phyloP scores from a whole-genome alignment of 805 yeast genomes.

The Ogataea parapolymorpha region DNA sequence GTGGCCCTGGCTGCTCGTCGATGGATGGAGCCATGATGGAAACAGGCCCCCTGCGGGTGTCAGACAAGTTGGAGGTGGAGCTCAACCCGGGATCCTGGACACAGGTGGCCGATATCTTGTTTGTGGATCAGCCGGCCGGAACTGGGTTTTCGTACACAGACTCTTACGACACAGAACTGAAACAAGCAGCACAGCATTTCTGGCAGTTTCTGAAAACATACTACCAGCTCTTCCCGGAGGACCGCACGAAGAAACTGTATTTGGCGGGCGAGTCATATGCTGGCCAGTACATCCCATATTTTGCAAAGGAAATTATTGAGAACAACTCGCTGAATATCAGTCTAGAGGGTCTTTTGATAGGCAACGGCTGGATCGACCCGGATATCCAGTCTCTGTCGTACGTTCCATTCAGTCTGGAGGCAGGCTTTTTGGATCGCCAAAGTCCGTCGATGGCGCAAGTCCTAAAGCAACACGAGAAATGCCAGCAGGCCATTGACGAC shows the following conservation, averaged over 20 bases:
- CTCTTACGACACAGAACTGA: slow-evolving; percentile 51
- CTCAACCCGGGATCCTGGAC: slow-evolving; percentile 82
- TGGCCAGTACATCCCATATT: slow-evolving; percentile 92
- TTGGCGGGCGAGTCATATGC: slow-evolving; percentile 96
- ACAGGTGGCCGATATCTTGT: slow-evolving; percentile 70
- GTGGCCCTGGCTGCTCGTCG: slow-evolving; percentile 98
- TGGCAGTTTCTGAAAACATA: slow-evolving; percentile 62
- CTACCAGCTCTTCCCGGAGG: slow-evolving; percentile 71
- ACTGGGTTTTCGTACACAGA: slow-evolving; percentile 80
- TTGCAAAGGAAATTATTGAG: slow-evolving; percentile 60
- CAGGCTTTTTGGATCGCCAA: slow-evolving; percentile 47
- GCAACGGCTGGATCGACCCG: slow-evolving; percentile 96
- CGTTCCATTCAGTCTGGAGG: slow-evolving; percentile 62
- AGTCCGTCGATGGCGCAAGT: slow-evolving; percentile 41
- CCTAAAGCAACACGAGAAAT: slow-evolving; percentile 49
- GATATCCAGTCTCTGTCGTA: slow-evolving; percentile 77
- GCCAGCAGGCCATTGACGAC: slow-evolving; percentile 52
- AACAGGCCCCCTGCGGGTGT: slow-evolving; percentile 79
- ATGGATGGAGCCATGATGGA: slow-evolving; percentile 97
- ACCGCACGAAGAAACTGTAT: slow-evolving; percentile 56
- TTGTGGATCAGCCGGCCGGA: slow-evolving; percentile 93
- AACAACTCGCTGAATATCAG: slow-evolving; percentile 32
- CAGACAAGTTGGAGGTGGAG: slow-evolving; percentile 35
- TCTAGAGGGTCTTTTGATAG: slow-evolving; percentile 69
- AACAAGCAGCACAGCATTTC: slow-evolving; percentile 59